phyloP scores from a whole-genome alignment of 768 basidiomycete species.

The Amanita jacksonii region DNA sequence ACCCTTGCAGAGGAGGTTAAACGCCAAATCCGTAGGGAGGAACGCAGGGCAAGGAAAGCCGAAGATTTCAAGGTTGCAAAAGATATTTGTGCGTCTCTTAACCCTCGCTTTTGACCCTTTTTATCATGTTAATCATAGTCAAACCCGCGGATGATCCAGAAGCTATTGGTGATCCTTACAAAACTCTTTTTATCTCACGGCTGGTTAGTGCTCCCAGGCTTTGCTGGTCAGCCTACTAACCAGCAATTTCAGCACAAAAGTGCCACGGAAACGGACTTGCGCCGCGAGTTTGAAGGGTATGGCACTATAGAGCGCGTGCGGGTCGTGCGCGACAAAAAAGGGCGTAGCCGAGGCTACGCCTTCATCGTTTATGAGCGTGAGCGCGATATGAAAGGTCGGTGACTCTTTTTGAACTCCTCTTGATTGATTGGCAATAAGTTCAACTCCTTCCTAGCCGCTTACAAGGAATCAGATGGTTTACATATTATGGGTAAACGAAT shows the following conservation, averaged over 20 bases:
- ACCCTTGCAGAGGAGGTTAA: constrained; percentile 80
- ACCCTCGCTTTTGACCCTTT: constrained; percentile 8
- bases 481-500: constrained; percentile 95
- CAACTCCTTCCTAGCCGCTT: constrained; percentile 53
- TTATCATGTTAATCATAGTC: constrained; percentile 44
- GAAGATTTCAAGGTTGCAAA: constrained; percentile 75
- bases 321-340: constrained; percentile 87
- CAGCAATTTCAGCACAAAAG: constrained; percentile 62
- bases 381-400: constrained; percentile 95
- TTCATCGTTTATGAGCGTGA: constrained; percentile 98
- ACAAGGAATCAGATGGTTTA: constrained; percentile 97
- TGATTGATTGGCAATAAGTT: constrained; percentile 10
- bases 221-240: too few relatives aligned
- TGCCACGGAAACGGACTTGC: constrained; percentile 85
- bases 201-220: constrained; percentile 44
- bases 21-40: constrained; percentile 68
- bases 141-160: constrained; percentile 88
- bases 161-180: constrained; percentile 94
- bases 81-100: constrained; percentile 62
- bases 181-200: constrained; percentile 93
- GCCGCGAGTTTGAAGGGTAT: constrained; percentile 92
- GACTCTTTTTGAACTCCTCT: constrained; percentile 9
- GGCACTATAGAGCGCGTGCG: constrained; percentile 92
- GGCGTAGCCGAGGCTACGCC: constrained; percentile 83
- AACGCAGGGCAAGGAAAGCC: constrained; percentile 63